Evolutionary conservation across 1,284 basidiomycete genomes (phyloP).

Genomic region (Malassezia caprae): DNA sequence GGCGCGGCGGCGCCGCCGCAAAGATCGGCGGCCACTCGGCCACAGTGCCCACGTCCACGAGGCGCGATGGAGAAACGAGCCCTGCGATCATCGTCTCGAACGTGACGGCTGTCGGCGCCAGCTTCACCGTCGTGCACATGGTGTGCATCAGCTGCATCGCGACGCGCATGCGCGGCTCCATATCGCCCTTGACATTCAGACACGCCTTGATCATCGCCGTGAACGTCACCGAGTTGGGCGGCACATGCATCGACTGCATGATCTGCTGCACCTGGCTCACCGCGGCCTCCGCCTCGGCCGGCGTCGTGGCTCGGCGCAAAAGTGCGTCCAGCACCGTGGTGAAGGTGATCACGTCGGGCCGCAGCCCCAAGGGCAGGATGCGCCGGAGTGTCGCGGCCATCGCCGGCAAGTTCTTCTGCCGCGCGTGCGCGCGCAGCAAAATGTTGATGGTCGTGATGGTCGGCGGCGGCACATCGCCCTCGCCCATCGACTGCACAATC

Average conservation of each 20-base stretch:
- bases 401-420: constrained; percentile 20
- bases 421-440: constrained; percentile 26
- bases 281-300: constrained; percentile 13
- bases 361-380: constrained; percentile 18
- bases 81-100: constrained; percentile 28
- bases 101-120: constrained; percentile 28
- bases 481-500: constrained; percentile 26
- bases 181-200: constrained; percentile 5
- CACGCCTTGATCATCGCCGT: constrained; percentile 42
- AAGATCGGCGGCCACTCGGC: constrained; percentile 13
- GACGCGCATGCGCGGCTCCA: constrained; percentile 21
- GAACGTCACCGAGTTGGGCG: constrained; percentile 31
- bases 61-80: constrained; percentile 17
- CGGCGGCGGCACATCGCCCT: constrained; percentile 22
- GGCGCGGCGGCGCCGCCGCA: background rate
- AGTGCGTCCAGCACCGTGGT: constrained; percentile 38
- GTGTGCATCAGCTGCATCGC: constrained; percentile 31
- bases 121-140: constrained; percentile 25
- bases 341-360: constrained; percentile 35
- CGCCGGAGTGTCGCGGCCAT: constrained; percentile 22
- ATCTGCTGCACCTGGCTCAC: constrained; percentile 25
- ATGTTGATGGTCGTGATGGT: constrained; percentile 37
- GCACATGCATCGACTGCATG: constrained; percentile 28
- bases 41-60: constrained; percentile 13
- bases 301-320: constrained; percentile 23